Evolutionary conservation across 1,139 yeast genomes (phyloP), one percentile per base, ranked within the genome.

Genomic region (Saccharomyces hybrid): DNA sequence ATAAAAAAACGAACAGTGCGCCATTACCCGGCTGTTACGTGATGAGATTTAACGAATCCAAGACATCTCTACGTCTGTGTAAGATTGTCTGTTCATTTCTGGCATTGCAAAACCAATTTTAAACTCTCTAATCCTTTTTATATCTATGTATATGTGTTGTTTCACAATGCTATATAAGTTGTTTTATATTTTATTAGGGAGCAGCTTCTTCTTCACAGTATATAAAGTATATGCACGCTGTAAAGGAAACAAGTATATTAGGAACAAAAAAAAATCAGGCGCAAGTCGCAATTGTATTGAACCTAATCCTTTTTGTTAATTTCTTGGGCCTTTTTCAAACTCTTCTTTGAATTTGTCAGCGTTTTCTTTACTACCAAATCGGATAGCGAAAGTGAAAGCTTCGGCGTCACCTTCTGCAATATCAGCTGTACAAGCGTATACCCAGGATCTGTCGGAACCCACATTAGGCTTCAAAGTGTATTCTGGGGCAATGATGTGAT

Each of bases 381-480:
- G 86, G 66, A 93, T 91, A 61, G 99, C 99, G 74, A 93, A 83
- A 55, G 98, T 91, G 75, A 84, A 90, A 53, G 97, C 96, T 75
- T 91, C 97, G 51, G 99, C 88, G 67, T 81, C 93, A 64, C 98
- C 98, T 72, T 93, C 99, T 55, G 96, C 85, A 56, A 93, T 81
- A 72, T 93, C 99, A 48, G 96, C 97, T 55, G 97, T 84, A 58
- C 91, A 97, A 57, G 83, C 82, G 78, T 93, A 93, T 61, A 93
- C 99, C 99, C 99, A 93, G 41, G 97, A 89, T 78, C 97, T 86
- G 73, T 93, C 99, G 59, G 95, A 85, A 54, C 99, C 99, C 61
- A 93, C 93, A 71, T 93, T 93, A 66, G 97, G 90, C 72, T 84
- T 88, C 73, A 93, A 82, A 65, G 77, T 83, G 75, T 88, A 89